Evolutionary conservation across 179 eudicot species (phyloP).

Genomic region (Drosera spatulata): DNA sequence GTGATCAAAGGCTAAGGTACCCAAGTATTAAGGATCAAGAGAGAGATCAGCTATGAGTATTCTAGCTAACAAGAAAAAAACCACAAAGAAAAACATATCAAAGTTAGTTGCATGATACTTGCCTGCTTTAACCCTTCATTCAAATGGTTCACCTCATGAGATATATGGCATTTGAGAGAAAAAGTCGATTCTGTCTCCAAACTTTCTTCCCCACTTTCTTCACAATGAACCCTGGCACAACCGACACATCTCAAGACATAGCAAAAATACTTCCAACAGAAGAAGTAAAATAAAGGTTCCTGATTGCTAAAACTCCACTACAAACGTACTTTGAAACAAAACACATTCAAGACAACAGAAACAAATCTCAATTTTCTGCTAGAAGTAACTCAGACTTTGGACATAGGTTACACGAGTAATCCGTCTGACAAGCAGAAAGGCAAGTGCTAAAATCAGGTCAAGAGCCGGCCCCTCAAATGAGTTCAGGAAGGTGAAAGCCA

Average conservation of each 20-base stretch:
- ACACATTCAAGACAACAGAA: too few relatives aligned
- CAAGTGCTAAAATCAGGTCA: too few relatives aligned
- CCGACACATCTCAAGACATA: background rate
- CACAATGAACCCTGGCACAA: conserved; percentile 67
- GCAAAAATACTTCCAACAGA: too few relatives aligned
- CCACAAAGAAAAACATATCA: background rate
- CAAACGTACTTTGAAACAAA: too few relatives aligned
- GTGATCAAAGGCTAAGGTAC: too few relatives aligned
- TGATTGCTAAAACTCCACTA: too few relatives aligned
- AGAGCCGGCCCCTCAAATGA: too few relatives aligned
- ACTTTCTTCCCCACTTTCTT: conserved; percentile 97
- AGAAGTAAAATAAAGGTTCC: background rate
- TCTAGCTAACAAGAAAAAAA: background rate
- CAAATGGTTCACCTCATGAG: conserved; percentile 94
- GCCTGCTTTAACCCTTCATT: conserved; percentile 92
- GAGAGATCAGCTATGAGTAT: background rate
- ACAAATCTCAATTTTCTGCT: too few relatives aligned
- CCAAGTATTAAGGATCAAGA: background rate
- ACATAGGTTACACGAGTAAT: too few relatives aligned
- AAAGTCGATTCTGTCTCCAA: conserved; percentile 74
- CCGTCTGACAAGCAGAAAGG: too few relatives aligned
- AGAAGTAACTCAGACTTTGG: too few relatives aligned
- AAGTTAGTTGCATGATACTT: conserved; percentile 18
- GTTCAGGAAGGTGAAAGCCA: too few relatives aligned
- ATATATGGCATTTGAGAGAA: conserved; percentile 92